Percentiles rank a stretch among this genome's conserved stretches.
Conservation (phyloP, 345 rosid species). For the Lumnitzera littorea region DNA sequence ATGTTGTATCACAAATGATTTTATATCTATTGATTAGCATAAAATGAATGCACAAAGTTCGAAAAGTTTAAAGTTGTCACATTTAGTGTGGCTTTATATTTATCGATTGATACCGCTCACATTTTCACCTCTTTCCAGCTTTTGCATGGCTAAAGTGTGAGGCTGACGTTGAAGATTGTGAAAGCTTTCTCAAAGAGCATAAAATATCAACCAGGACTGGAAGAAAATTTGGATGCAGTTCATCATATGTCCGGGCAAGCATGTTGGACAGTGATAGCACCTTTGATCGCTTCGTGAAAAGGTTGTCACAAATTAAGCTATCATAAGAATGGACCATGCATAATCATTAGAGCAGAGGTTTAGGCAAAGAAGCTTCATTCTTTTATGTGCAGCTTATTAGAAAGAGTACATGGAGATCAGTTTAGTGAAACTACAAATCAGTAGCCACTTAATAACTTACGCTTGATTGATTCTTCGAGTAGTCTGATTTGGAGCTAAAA, state of each 20-base stretch:
- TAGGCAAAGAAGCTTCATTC: too few species aligned
- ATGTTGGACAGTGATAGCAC: slow-evolving; percentile 58
- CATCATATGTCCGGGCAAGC: slow-evolving; percentile 61
- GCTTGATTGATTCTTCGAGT: too few species aligned
- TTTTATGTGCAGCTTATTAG: too few species aligned
- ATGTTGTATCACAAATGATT: too few species aligned
- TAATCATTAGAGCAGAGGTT: too few species aligned
- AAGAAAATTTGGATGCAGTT: slow-evolving; percentile 50
- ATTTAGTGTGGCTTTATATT: background rate
- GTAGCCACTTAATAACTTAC: too few species aligned
- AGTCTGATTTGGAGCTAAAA: too few species aligned
- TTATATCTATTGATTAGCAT: too few species aligned
- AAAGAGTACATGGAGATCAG: too few species aligned
- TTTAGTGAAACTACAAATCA: too few species aligned
- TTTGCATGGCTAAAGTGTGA: slow-evolving; percentile 87
- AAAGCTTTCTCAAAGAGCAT: slow-evolving; percentile 43
- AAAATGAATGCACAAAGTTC: too few species aligned
- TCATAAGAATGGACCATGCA: background rate
- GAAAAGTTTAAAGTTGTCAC: background rate
- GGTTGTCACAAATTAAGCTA: slow-evolving; percentile 27
- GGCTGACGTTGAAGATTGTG: slow-evolving; percentile 57
- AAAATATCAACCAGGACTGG: slow-evolving; percentile 71
- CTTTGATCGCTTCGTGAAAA: slow-evolving; percentile 31
- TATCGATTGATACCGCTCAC: background rate
- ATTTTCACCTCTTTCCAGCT: slow-evolving; percentile 27